Base-by-base conservation (phyloP, 768 basidiomycete species). In the Agaricus subrufescens region DNA sequence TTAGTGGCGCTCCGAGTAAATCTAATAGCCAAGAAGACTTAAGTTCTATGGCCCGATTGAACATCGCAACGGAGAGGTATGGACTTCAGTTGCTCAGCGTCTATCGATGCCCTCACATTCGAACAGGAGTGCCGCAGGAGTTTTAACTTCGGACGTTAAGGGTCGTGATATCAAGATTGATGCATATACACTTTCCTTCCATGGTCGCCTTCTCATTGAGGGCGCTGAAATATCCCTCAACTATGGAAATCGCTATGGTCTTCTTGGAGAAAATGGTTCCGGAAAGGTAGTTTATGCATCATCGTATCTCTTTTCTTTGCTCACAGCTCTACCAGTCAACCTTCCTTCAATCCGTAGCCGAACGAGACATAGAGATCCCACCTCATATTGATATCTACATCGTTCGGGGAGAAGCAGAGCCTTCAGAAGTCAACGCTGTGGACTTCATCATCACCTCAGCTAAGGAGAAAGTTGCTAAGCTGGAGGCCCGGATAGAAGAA, bases 121-220 rank as follows among this genome's bases (percentile, higher is more conserved):
- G 10, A 56, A 19, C 61, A 93, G 91, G 86, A 91, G 89, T 64
- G 87, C 94, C 15, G 80, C 89, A 26, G 97, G 97, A 56, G 95
- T 98, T 19, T 80, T 98, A 27, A 87, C 94, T 45, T 97, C 94
- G 14, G 97, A 99, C 72, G 70, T 80, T 45, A 94, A 98, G 71
- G 83, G 87, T 49, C 87, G 97, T 54, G 97, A 99, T 76, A 89
- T 99, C 81, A 98, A 98, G 76, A 95, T 98, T 64, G 94, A 97
- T 66, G 80, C 86, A 25, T 99, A 85, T 71, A 97, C 95, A 0
- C 82, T 99, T 37, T 97, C 94, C 2, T 99, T 98, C 82, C 97
- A 99, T 65, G 97, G 97, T 25, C 83, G 97, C 47, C 76, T 96
- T 29, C 79, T 91, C 58, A 78, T 91, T 54, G 73, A 76, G 58